Base-by-base conservation (phyloP, 2,329 filamentous ascomycete species). In the Diaporthe batatas region DNA sequence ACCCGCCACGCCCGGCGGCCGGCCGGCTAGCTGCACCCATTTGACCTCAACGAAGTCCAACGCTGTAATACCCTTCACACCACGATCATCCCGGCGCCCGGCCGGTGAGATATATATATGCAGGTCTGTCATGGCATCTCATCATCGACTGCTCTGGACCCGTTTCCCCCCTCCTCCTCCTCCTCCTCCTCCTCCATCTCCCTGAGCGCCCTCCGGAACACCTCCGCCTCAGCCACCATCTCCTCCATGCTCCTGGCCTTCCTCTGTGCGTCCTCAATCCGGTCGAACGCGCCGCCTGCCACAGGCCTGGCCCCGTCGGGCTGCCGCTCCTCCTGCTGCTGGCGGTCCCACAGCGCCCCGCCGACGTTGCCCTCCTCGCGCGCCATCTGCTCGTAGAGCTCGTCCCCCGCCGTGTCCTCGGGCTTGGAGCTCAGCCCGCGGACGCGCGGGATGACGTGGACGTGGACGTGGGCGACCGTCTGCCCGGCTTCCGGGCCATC, bases 391-490 rank as follows among this genome's bases (percentile, higher is more conserved):
- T 91, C 90, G 83, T 99, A 98, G 68, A 99, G 89, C 74, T 89
- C 90, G 82, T 98, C 95, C 11, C 64, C 89, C 86, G 14, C 79
- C 6, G 80, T 80, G 69, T 79, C 76, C 8, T 75, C 76, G 25
- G 75, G 73, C 75, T 83, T 82, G 42, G 78, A 84, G 80, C 81
- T 87, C 80, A 91, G 87, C 51, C 91, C 88, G 72, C 84, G 85
- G 73, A 85, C 85, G 47, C 95, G 86, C 25, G 95, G 95, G 70
- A 98, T 96, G 64, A 98, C 89, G 84, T 99, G 96, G 34, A 95
- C 93, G 83, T 99, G 96, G 18, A 98, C 91, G 83, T 99, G 96
- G 11, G 94, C 88, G 57, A 99, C 96, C 72, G 94, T 98, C 88
- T 99, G 96, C 0, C 96, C 96, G 0, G 96, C 94, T 73, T 95